phyloP scores from a whole-genome alignment of 148 eudicot genomes.

The Bassia scoparia region DNA sequence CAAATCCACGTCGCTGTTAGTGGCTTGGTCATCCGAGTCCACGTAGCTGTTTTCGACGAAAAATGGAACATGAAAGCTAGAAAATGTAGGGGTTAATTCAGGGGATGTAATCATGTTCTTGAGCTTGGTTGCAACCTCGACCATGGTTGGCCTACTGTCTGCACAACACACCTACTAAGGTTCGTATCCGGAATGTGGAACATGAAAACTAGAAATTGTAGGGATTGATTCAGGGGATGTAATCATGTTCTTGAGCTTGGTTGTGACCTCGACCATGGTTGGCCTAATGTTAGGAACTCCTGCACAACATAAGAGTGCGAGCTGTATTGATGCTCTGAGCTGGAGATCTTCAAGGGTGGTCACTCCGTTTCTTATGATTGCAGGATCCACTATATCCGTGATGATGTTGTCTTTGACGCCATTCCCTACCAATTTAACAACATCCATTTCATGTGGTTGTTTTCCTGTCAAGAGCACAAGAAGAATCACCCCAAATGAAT shows the following conservation, averaged over 20 bases:
- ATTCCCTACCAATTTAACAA: neutral
- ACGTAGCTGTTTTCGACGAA: too few species aligned
- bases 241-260: slow-evolving; percentile 12
- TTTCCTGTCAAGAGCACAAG: slow-evolving; percentile 27
- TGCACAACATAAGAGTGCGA: neutral
- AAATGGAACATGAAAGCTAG: too few species aligned
- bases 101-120: slow-evolving; percentile 5
- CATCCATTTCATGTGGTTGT: too few species aligned
- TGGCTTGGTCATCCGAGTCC: too few species aligned
- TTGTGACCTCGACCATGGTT: slow-evolving; percentile 14
- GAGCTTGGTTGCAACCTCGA: slow-evolving; percentile 13
- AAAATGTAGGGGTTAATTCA: neutral
- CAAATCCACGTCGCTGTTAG: too few species aligned
- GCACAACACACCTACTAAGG: too few species aligned
- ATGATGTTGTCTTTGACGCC: neutral
- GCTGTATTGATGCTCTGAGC: neutral
- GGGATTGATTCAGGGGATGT: neutral
- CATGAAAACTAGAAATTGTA: too few species aligned
- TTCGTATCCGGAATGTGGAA: too few species aligned
- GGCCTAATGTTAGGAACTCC: neutral
- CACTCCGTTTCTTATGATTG: neutral
- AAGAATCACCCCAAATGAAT: slow-evolving; percentile 25
- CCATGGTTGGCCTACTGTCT: slow-evolving; percentile 16
- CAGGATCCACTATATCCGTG: slow-evolving; percentile 3
- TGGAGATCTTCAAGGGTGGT: neutral